Conservation (phyloP, 495 filamentous ascomycete species). For the Penicillium macrosclerotiorum region DNA sequence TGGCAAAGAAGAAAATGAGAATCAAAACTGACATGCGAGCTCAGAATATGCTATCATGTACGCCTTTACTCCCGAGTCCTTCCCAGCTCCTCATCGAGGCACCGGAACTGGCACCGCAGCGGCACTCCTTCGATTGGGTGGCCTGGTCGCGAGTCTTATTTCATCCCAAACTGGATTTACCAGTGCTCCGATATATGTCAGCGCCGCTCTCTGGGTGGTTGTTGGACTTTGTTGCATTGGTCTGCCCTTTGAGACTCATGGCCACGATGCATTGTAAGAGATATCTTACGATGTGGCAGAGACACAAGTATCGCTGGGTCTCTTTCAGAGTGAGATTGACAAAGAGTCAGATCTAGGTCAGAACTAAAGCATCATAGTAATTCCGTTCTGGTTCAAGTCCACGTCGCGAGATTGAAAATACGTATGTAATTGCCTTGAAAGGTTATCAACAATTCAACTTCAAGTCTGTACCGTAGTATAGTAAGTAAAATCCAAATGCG, state of each 20-base stretch:
- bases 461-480: no score
- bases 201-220: conserved; percentile 31
- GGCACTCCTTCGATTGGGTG: conserved; percentile 25
- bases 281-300: no score
- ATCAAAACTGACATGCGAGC: neutral
- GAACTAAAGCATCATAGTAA: no score
- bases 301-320: no score
- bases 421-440: no score
- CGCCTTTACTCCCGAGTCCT: conserved; percentile 57
- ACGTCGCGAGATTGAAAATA: no score
- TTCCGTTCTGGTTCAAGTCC: no score
- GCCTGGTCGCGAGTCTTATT: conserved; percentile 30
- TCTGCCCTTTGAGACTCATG: conserved; percentile 36
- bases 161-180: conserved; percentile 33
- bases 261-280: conserved; percentile 28
- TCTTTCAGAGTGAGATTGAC: no score
- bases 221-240: conserved; percentile 29
- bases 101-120: conserved; percentile 50
- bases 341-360: no score
- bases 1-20: no score
- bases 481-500: no score
- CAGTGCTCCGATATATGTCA: conserved; percentile 32
- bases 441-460: no score
- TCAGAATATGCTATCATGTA: conserved; percentile 52
- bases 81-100: conserved; percentile 52